Conservation (phyloP, 2,329 filamentous ascomycete genomes). For the Aspergillus felis region DNA sequence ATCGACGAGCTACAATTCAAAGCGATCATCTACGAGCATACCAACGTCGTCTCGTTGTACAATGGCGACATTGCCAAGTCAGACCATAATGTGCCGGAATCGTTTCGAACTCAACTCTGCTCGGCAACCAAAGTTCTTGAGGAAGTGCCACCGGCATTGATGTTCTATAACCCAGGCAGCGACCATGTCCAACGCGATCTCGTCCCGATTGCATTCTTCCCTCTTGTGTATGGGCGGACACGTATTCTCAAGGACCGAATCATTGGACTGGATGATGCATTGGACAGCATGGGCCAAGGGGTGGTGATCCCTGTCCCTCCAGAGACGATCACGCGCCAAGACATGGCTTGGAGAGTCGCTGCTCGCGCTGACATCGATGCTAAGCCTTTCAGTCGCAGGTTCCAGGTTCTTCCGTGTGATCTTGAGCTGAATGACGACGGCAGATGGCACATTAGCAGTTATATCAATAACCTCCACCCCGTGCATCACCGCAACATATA, state of each 20-base stretch:
- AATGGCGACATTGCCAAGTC: constrained; percentile 53
- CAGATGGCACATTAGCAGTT: constrained; percentile 33
- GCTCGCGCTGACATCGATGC: constrained; percentile 24
- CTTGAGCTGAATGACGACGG: constrained; percentile 28
- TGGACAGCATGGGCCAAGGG: constrained; percentile 21
- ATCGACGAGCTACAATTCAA: constrained; percentile 51
- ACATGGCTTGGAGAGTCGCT: constrained; percentile 27
- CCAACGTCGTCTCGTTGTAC: constrained; percentile 42
- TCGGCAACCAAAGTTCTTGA: constrained; percentile 48
- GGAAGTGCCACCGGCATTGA: constrained; percentile 44
- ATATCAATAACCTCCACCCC: constrained; percentile 48
- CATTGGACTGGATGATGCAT: constrained; percentile 24
- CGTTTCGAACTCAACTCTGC: constrained; percentile 42
- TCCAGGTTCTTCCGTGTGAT: constrained; percentile 47
- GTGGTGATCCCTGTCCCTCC: constrained; percentile 20
- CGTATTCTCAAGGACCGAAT: constrained; percentile 25
- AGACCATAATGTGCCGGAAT: constrained; percentile 42
- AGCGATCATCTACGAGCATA: constrained; percentile 42
- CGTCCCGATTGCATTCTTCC: constrained; percentile 62
- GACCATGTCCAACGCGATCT: constrained; percentile 57
- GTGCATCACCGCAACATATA: constrained; percentile 33
- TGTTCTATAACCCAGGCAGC: constrained; percentile 60
- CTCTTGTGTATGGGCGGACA: constrained; percentile 42
- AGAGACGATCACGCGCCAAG: constrained; percentile 28
- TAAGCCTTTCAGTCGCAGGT: constrained; percentile 30